Base-by-base conservation (phyloP, 257 asterid genomes). In the Penstemon davidsonii region DNA sequence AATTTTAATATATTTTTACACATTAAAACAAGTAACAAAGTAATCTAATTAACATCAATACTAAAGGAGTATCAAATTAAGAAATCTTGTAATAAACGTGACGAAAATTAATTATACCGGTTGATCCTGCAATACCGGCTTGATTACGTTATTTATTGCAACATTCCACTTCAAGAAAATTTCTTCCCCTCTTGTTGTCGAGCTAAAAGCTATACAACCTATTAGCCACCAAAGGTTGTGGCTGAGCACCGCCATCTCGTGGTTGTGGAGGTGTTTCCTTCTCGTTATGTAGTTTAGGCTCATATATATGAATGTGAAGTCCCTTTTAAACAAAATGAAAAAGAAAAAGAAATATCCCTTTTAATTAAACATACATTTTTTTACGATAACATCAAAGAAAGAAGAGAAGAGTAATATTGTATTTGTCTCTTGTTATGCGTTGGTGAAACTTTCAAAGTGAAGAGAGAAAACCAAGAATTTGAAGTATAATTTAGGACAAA, bases 141-240 rank as follows among this genome's bases (percentile, higher is more conserved):
- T 71, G 67, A 89, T 70, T 1, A 53, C 63, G 3, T 77, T 38
- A 65, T 82, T 56, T 19, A 82, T 3, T 3, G 81, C 79, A 11
- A 85, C 86, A 59, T 69, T 87, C 96, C 96, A 89, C 5, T 83
- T 82, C 0, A 82, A 71, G 44, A 70, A 82, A 60, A 85, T 67
- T 4, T 88, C 87, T 0, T 56, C 85, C 0, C 83, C 88, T 2
- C 41, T 56, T 6, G 55, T 84, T 66, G 9, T 74, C 50, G 68
- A 43, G 58, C 47, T 74, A 39, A 78, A 36, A 6, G 77, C 70
- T 73, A 49, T 42, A 67, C 56, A 73, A 18, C 74, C 69, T 18
- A 67, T 25, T 44, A 76, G 62, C 80, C 82, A 73, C 84, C 84
- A 64, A 44, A 36, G 2, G 5, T 25, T 2, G 64, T 63, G 66